phyloP scores from a whole-genome alignment of 2,329 filamentous ascomycete species.

The Epicoccum sorghinum region DNA sequence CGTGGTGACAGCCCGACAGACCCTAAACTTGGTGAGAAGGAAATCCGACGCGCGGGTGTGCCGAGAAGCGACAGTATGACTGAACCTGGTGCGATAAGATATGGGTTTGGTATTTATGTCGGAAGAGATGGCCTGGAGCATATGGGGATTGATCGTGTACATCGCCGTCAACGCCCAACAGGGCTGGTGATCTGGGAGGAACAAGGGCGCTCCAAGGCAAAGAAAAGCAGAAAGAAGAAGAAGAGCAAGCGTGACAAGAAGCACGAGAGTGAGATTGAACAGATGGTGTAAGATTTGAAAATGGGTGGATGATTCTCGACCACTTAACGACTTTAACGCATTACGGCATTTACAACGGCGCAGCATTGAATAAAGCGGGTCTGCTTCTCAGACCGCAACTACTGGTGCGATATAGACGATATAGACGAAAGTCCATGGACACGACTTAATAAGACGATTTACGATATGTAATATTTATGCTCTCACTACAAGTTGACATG shows the following conservation, averaged over 20 bases:
- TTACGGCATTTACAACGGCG: slow-evolving; percentile 10
- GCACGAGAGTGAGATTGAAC: neutral
- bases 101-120: slow-evolving; percentile 63
- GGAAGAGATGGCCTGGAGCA: slow-evolving; percentile 66
- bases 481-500: too few species aligned
- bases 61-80: slow-evolving; percentile 37
- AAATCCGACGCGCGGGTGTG: slow-evolving; percentile 13
- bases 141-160: slow-evolving; percentile 64
- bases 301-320: neutral
- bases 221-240: slow-evolving; percentile 1
- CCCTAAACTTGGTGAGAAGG: slow-evolving; percentile 25
- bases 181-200: slow-evolving; percentile 47
- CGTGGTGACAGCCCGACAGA: slow-evolving; percentile 32
- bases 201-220: slow-evolving; percentile 4
- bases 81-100: slow-evolving; percentile 49
- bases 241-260: slow-evolving; percentile 6
- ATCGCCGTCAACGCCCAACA: slow-evolving; percentile 42
- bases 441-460: neutral
- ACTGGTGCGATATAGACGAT: slow-evolving; percentile 3
- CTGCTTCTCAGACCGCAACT: neutral
- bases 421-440: neutral
- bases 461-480: too few species aligned
- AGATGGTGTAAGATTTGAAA: neutral
- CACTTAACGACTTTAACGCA: neutral
- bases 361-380: neutral